Conservation (phyloP, 2,329 filamentous ascomycete species). For the Byssoonygena ceratinophila region DNA sequence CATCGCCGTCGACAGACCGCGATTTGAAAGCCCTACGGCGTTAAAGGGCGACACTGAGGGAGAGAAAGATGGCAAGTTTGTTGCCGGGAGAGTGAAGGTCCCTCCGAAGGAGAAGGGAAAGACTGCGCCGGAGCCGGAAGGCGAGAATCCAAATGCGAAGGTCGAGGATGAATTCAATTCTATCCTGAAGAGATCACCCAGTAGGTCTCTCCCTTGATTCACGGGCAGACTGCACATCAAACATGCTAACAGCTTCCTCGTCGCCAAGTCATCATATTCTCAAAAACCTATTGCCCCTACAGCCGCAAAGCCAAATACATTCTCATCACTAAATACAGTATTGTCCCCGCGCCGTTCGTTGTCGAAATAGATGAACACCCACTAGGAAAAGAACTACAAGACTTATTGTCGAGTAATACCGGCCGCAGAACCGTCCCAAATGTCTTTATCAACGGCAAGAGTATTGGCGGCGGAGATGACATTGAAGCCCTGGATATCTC, state of each 20-base stretch:
- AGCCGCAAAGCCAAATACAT: conserved; percentile 78
- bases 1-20: conserved; percentile 49
- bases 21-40: conserved; percentile 38
- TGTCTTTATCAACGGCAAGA: conserved; percentile 74
- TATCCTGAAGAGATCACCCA: conserved; percentile 74
- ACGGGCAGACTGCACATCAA: no score
- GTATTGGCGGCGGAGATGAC: conserved; percentile 84
- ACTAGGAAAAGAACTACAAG: conserved; percentile 63
- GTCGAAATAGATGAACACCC: conserved; percentile 82
- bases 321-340: conserved; percentile 71
- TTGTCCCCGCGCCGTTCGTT: conserved; percentile 71
- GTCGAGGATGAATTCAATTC: conserved; percentile 61
- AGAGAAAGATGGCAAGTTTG: conserved; percentile 43
- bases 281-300: conserved; percentile 82
- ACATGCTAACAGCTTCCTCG: not conserved
- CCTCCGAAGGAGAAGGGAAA: conserved; percentile 33
- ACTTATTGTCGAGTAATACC: conserved; percentile 59
- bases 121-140: conserved; percentile 20
- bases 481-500: conserved; percentile 59
- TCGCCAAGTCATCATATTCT: conserved; percentile 76
- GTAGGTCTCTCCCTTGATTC: conserved; percentile 50
- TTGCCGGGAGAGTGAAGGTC: conserved; percentile 47
- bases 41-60: conserved; percentile 26
- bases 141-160: conserved; percentile 20
- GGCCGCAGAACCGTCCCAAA: conserved; percentile 84